Evolutionary conservation across 2,329 filamentous ascomycete species (phyloP).

Genomic region (Pseudocercospora cruenta): DNA sequence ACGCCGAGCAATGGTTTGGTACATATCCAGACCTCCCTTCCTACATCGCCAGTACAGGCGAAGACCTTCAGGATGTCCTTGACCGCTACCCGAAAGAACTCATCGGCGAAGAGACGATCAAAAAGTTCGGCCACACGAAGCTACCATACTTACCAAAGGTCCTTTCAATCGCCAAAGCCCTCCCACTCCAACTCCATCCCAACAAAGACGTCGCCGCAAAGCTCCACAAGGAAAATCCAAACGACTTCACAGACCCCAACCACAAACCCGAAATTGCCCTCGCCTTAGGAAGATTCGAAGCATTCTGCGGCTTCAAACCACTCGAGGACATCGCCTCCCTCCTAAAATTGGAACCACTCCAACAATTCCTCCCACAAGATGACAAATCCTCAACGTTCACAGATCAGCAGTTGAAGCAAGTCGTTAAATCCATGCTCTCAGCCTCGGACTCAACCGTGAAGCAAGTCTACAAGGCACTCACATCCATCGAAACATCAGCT

Average conservation of each 20-base stretch:
- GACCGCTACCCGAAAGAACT: slow-evolving; percentile 64
- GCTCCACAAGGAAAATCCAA: slow-evolving; percentile 66
- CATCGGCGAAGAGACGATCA: slow-evolving; percentile 63
- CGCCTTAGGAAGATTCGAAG: slow-evolving; percentile 71
- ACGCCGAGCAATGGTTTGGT: slow-evolving; percentile 75
- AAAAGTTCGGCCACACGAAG: slow-evolving; percentile 64
- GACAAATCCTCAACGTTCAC: slow-evolving; percentile 60
- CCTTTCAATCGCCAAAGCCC: slow-evolving; percentile 73
- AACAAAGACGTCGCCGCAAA: slow-evolving; percentile 68
- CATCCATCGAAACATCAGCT: slow-evolving; percentile 33
- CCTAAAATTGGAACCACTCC: slow-evolving; percentile 59
- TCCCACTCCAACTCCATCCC: slow-evolving; percentile 75
- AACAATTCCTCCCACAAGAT: slow-evolving; percentile 55
- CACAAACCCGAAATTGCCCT: slow-evolving; percentile 82
- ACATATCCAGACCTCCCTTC: slow-evolving; percentile 74
- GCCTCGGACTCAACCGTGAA: slow-evolving; percentile 58
- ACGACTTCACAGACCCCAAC: slow-evolving; percentile 71
- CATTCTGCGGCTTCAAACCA: slow-evolving; percentile 76
- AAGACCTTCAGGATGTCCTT: slow-evolving; percentile 67
- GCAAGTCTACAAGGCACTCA: slow-evolving; percentile 46
- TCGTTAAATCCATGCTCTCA: slow-evolving; percentile 60
- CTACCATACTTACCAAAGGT: slow-evolving; percentile 77
- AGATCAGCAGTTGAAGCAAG: slow-evolving; percentile 60
- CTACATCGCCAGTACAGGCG: slow-evolving; percentile 63
- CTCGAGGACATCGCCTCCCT: slow-evolving; percentile 62